Evolutionary conservation across 176 grass and related monocot genomes (phyloP).

Genomic region (Raddia guianensis): DNA sequence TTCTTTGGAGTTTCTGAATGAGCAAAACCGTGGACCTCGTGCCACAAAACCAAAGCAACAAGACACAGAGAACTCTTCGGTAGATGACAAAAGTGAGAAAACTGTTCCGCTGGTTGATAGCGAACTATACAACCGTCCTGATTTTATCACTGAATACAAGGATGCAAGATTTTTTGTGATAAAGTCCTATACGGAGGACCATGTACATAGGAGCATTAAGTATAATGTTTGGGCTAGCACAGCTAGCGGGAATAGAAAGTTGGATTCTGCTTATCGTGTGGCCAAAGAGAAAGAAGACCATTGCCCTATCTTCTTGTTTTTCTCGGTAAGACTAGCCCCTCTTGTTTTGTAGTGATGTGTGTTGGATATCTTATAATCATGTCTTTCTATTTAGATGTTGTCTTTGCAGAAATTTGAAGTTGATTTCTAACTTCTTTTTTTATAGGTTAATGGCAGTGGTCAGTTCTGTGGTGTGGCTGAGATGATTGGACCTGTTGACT

Average conservation of each 20-base stretch:
- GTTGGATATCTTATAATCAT: neutral
- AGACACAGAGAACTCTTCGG: constrained; percentile 49
- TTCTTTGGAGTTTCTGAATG: constrained; percentile 64
- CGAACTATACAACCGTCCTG: constrained; percentile 54
- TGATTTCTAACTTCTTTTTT: constrained; percentile 18
- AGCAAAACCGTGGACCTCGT: constrained; percentile 70
- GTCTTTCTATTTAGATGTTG: constrained; percentile 3
- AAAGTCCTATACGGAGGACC: constrained; percentile 76
- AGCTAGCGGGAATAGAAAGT: constrained; percentile 60
- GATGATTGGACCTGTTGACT: constrained; percentile 89
- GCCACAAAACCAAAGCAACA: constrained; percentile 61
- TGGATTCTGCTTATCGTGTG: constrained; percentile 57
- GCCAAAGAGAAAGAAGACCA: constrained; percentile 58
- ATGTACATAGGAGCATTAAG: constrained; percentile 80
- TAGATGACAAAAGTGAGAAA: constrained; percentile 54
- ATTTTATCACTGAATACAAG: constrained; percentile 65
- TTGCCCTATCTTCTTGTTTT: constrained; percentile 71
- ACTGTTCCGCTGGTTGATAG: constrained; percentile 26
- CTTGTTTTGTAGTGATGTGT: constrained; percentile 3
- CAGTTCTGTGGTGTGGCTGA: constrained; percentile 90
- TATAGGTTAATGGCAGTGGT: constrained; percentile 84
- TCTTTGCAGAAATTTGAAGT: neutral
- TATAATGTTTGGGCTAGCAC: constrained; percentile 76
- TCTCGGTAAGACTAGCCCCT: constrained; percentile 54
- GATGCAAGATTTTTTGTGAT: constrained; percentile 71